Conservation (phyloP, 179 eudicot genomes). For the Silene coronaria region DNA sequence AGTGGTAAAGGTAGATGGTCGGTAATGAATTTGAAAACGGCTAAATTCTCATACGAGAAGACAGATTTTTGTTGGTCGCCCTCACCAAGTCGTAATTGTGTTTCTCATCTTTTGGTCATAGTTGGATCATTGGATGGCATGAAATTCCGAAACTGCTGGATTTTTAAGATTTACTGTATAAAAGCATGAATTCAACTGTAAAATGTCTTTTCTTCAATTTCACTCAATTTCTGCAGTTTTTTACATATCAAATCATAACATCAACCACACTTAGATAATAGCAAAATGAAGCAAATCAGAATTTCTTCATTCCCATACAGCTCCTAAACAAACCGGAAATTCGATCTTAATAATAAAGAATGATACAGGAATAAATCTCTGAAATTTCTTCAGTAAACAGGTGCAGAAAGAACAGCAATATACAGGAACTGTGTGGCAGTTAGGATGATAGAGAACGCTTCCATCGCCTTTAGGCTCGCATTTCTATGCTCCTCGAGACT, state of each 20-base stretch:
- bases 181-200: too few relatives aligned
- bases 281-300: conserved; percentile 25
- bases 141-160: too few relatives aligned
- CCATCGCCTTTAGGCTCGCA: conserved; percentile 73
- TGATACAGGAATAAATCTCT: neutral
- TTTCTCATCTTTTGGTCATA: too few relatives aligned
- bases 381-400: conserved; percentile 8
- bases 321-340: neutral
- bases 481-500: conserved; percentile 47
- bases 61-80: neutral
- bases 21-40: too few relatives aligned
- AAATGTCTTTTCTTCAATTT: neutral
- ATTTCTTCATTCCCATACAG: neutral
- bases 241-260: conserved; percentile 13
- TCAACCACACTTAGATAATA: conserved; percentile 14
- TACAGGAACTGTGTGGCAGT: conserved; percentile 66
- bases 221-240: neutral
- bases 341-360: neutral
- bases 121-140: too few relatives aligned
- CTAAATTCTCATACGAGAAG: neutral
- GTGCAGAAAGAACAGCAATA: conserved; percentile 44
- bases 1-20: too few relatives aligned
- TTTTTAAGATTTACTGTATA: too few relatives aligned
- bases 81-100: neutral
- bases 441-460: conserved; percentile 74